Evolutionary conservation across 441 rosid species (phyloP).

Genomic region (Gossypium trilobum): DNA sequence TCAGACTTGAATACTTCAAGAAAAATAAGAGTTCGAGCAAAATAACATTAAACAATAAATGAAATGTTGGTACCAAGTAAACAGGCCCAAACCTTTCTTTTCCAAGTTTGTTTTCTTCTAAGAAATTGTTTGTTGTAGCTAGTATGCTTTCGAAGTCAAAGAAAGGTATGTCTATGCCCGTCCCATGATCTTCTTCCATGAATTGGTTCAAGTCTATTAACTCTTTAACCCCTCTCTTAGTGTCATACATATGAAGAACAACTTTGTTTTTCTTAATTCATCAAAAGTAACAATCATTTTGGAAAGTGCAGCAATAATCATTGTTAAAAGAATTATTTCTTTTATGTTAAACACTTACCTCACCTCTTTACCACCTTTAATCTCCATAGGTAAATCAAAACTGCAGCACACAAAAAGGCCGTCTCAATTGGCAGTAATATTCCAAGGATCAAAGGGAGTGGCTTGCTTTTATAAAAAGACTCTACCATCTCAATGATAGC

Average conservation of each 20-base stretch:
- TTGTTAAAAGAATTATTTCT: neutral
- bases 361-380: slow-evolving; percentile 13
- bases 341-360: slow-evolving; percentile 18
- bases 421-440: no score
- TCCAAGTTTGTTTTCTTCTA: neutral
- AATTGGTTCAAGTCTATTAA: slow-evolving; percentile 7
- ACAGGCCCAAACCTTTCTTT: neutral
- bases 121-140: slow-evolving; percentile 5
- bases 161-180: slow-evolving; percentile 26
- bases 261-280: slow-evolving; percentile 11
- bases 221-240: slow-evolving; percentile 19
- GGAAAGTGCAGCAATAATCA: neutral
- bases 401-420: no score
- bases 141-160: slow-evolving; percentile 24
- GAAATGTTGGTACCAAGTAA: neutral
- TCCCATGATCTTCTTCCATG: slow-evolving; percentile 24
- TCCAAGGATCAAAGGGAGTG: neutral
- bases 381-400: no score
- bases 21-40: no score
- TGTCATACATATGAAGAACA: slow-evolving; percentile 13
- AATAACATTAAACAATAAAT: neutral
- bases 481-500: slow-evolving; percentile 38
- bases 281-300: neutral
- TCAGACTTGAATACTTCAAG: no score
- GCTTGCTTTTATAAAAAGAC: slow-evolving; percentile 18